These are phyloP conservation scores for Spiraea crenata DNA, from an alignment of 331 rosid species.

Conservation along the genomic window DNA sequence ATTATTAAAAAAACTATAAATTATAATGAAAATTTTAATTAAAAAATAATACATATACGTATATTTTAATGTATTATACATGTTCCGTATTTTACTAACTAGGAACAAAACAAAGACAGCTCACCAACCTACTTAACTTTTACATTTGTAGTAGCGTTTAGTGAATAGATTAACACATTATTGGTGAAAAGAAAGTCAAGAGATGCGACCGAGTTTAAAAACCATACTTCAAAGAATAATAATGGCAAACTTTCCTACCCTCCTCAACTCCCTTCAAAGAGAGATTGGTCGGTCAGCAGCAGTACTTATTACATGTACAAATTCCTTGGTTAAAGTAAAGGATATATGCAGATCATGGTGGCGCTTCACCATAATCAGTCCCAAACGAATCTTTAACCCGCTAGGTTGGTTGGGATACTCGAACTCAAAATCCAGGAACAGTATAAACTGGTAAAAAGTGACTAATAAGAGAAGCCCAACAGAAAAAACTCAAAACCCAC, in stretches of 20 bases:
- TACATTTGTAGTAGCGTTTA: too few species aligned
- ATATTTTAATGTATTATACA: too few species aligned
- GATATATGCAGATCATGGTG: too few species aligned
- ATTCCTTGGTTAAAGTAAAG: neutral
- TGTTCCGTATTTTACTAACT: too few species aligned
- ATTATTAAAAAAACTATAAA: too few species aligned
- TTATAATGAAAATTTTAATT: too few species aligned
- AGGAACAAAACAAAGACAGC: too few species aligned
- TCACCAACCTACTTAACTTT: too few species aligned
- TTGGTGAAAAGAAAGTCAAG: neutral
- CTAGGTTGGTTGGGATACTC: neutral
- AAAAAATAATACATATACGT: too few species aligned
- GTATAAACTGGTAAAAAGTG: neutral
- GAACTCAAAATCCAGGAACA: neutral
- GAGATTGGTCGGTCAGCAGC: neutral
- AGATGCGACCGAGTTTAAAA: neutral
- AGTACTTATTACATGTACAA: neutral
- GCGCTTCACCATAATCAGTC: too few species aligned
- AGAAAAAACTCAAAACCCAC: neutral
- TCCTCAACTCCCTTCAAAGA: neutral
- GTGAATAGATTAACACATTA: too few species aligned
- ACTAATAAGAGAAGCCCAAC: neutral
- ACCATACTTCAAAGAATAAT: neutral
- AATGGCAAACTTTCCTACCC: neutral
- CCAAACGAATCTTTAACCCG: too few species aligned